phyloP scores from a whole-genome alignment of 257 asterid species.

The Ilex asprella region DNA sequence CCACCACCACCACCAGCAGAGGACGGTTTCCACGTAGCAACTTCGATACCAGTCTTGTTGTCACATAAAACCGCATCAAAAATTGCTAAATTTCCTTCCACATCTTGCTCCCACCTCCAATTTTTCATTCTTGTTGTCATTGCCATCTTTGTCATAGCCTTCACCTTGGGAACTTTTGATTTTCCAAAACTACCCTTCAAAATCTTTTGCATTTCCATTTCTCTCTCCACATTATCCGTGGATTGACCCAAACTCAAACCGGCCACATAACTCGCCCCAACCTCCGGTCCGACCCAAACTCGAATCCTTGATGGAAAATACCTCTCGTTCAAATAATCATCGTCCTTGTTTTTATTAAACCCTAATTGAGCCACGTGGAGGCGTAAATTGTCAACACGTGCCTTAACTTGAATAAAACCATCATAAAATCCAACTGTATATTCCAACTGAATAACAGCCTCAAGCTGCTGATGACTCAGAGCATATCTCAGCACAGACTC shows the following conservation, averaged over 20 bases:
- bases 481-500: constrained; percentile 64
- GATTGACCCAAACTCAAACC: constrained; percentile 76
- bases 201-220: constrained; percentile 49
- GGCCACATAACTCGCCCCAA: constrained; percentile 67
- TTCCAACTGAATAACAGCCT: constrained; percentile 78
- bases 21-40: constrained; percentile 62
- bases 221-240: constrained; percentile 54
- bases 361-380: constrained; percentile 65
- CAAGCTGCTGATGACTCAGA: constrained; percentile 82
- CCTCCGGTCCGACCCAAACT: constrained; percentile 85
- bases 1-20: constrained; percentile 17
- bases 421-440: constrained; percentile 51
- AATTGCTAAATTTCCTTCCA: constrained; percentile 62
- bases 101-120: constrained; percentile 96
- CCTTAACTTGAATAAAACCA: constrained; percentile 52
- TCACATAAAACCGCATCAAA: constrained; percentile 63
- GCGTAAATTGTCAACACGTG: constrained; percentile 68
- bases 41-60: constrained; percentile 46
- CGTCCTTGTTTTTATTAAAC: constrained; percentile 30
- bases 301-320: constrained; percentile 71
- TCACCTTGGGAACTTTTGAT: constrained; percentile 37
- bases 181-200: constrained; percentile 55
- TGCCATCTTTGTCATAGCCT: constrained; percentile 45
- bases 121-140: constrained; percentile 50
- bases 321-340: constrained; percentile 40